Evolutionary conservation across 2,329 filamentous ascomycete species (phyloP).

Genomic region (Karstenula rhodostoma): DNA sequence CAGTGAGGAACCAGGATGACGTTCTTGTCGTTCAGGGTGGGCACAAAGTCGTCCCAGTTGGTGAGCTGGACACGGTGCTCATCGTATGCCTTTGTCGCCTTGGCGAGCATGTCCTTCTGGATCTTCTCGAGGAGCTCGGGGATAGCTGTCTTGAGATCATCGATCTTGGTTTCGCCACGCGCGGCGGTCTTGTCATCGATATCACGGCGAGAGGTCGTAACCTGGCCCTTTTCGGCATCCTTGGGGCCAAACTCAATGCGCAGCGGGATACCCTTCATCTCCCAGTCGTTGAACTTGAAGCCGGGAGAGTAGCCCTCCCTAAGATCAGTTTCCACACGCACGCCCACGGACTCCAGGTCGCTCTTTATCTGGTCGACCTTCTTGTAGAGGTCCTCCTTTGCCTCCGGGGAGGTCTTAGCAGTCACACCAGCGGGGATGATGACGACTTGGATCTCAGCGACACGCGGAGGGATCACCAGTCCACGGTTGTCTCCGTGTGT

Average conservation of each 20-base stretch:
- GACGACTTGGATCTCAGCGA: slow-evolving; percentile 85
- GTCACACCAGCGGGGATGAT: slow-evolving; percentile 93
- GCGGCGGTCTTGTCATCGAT: slow-evolving; percentile 72
- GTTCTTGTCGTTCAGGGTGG: slow-evolving; percentile 89
- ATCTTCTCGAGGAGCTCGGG: slow-evolving; percentile 88
- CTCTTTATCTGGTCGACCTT: slow-evolving; percentile 76
- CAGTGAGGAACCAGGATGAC: slow-evolving; percentile 93
- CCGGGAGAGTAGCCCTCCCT: slow-evolving; percentile 90
- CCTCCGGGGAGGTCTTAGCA: slow-evolving; percentile 77
- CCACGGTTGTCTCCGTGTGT: slow-evolving; percentile 97
- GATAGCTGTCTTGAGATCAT: slow-evolving; percentile 75
- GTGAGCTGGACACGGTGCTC: slow-evolving; percentile 82
- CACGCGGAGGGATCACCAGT: slow-evolving; percentile 88
- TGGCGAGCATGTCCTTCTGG: slow-evolving; percentile 79
- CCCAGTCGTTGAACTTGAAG: slow-evolving; percentile 99
- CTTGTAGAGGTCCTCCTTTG: slow-evolving; percentile 76
- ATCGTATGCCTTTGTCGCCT: slow-evolving; percentile 80
- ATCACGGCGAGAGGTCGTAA: slow-evolving; percentile 88
- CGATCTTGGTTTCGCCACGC: slow-evolving; percentile 73
- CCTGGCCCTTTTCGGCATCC: slow-evolving; percentile 84
- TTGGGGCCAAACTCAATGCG: slow-evolving; percentile 96
- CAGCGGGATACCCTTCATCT: slow-evolving; percentile 92
- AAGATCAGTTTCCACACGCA: slow-evolving; percentile 82
- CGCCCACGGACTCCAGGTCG: slow-evolving; percentile 73
- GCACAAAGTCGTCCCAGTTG: slow-evolving; percentile 90